These are phyloP conservation scores for Cajanus cajan DNA, from an alignment of 306 rosid genomes.

Conservation along the genomic window DNA sequence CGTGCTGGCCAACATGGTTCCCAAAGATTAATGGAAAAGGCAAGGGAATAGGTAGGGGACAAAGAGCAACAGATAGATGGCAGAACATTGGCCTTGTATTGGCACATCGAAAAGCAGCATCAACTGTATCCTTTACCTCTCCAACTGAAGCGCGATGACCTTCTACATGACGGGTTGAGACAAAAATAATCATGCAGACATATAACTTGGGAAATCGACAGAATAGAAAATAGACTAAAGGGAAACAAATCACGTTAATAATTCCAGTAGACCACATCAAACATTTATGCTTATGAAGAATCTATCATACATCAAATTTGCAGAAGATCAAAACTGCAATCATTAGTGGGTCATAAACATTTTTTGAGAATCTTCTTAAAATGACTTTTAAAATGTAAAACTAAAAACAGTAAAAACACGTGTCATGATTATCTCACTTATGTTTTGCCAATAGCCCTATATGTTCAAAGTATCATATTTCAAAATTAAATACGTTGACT, in stretches of 20 bases:
- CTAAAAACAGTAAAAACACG: too few relatives aligned
- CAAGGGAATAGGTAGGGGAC: constrained; percentile 89
- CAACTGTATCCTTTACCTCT: constrained; percentile 49
- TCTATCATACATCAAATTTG: too few relatives aligned
- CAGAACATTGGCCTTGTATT: constrained; percentile 62
- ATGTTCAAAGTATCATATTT: too few relatives aligned
- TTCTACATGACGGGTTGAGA: constrained; percentile 33
- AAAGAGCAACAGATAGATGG: constrained; percentile 67
- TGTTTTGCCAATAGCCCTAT: too few relatives aligned
- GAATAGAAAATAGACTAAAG: background rate
- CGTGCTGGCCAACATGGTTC: constrained; percentile 58
- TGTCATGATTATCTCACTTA: too few relatives aligned
- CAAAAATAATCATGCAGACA: constrained; percentile 1
- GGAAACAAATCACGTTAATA: constrained; percentile 5
- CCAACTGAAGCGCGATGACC: constrained; percentile 56
- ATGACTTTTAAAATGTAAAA: too few relatives aligned
- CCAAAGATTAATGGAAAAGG: constrained; percentile 89
- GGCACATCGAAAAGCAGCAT: constrained; percentile 55
- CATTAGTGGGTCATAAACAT: too few relatives aligned
- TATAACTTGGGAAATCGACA: constrained; percentile 21
- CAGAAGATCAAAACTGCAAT: too few relatives aligned
- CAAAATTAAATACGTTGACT: too few relatives aligned
- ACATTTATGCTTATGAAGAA: too few relatives aligned
- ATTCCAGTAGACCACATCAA: background rate
- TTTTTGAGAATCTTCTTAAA: too few relatives aligned